These are phyloP conservation scores for Oehlia diaphana DNA, from an alignment of 192 early-diverging fungal species.

Conservation along the genomic window DNA sequence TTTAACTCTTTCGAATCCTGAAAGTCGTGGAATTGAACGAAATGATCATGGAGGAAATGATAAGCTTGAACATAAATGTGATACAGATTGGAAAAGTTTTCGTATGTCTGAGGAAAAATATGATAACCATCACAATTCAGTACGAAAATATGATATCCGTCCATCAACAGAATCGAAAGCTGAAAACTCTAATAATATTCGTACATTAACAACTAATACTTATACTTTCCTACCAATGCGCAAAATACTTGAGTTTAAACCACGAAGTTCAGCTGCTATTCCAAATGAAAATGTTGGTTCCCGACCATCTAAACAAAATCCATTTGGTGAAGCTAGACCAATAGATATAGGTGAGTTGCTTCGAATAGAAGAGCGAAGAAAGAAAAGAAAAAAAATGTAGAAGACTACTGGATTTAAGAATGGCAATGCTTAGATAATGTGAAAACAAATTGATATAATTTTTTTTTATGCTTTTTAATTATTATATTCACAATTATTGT, in stretches of 20 bases:
- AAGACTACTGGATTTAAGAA: background rate
- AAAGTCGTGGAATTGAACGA: constrained; percentile 21
- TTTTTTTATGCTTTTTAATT: no score
- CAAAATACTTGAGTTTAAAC: constrained; percentile 53
- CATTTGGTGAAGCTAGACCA: constrained; percentile 65
- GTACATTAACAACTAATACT: background rate
- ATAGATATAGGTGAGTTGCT: constrained; percentile 58
- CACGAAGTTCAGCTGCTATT: constrained; percentile 38
- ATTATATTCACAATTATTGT: no score
- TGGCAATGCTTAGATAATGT: constrained; percentile 2
- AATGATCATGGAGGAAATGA: constrained; percentile 36
- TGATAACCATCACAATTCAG: background rate
- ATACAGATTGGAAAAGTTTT: constrained; percentile 44
- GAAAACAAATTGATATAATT: background rate
- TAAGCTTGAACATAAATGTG: constrained; percentile 37
- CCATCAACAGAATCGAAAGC: background rate
- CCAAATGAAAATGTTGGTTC: background rate
- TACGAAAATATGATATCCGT: constrained; percentile 5
- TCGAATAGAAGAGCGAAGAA: constrained; percentile 56
- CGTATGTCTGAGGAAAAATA: constrained; percentile 21
- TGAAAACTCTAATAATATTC: background rate
- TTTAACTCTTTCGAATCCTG: no score
- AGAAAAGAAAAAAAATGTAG: constrained; percentile 36
- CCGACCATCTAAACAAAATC: constrained; percentile 47
- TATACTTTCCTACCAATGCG: constrained; percentile 38